Conservation (phyloP, 1,139 yeast genomes). For the Yamadazyma dushanensis region DNA sequence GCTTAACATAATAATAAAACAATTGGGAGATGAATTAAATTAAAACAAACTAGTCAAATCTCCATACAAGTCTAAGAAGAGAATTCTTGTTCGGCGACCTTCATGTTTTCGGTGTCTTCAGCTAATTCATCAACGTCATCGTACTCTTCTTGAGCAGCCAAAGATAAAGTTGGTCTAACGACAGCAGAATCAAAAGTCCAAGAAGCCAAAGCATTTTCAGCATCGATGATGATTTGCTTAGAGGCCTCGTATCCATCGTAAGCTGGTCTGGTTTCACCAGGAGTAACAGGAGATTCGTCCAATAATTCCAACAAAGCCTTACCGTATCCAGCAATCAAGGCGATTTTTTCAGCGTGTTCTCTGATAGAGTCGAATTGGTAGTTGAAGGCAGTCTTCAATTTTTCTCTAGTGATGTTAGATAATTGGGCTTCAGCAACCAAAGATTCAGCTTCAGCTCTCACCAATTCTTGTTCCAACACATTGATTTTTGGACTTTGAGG, state of each 20-base stretch:
- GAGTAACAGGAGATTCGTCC: constrained; percentile 84
- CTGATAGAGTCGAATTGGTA: constrained; percentile 82
- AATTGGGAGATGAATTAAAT: constrained; percentile 7
- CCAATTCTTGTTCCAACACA: constrained; percentile 83
- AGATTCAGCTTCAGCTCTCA: constrained; percentile 88
- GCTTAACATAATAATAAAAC: constrained; percentile 5
- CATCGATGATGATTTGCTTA: constrained; percentile 81
- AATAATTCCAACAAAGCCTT: constrained; percentile 79
- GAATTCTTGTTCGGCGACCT: constrained; percentile 52
- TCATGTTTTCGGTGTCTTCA: constrained; percentile 49
- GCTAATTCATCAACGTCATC: constrained; percentile 51
- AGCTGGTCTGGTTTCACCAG: constrained; percentile 89
- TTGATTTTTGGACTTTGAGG: constrained; percentile 81
- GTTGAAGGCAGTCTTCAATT: constrained; percentile 80
- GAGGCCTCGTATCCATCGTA: constrained; percentile 88
- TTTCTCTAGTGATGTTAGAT: constrained; percentile 83
- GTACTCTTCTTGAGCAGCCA: constrained; percentile 63
- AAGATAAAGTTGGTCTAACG: constrained; percentile 76
- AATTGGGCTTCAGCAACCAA: constrained; percentile 89
- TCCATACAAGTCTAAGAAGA: constrained; percentile 10
- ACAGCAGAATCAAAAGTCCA: constrained; percentile 84
- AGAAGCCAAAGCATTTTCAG: constrained; percentile 78
- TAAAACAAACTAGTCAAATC: constrained; percentile 5
- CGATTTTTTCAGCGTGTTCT: constrained; percentile 81
- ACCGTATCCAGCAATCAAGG: constrained; percentile 87